Conservation (phyloP, 1,284 basidiomycete species). For the Marasmius fiardii region DNA sequence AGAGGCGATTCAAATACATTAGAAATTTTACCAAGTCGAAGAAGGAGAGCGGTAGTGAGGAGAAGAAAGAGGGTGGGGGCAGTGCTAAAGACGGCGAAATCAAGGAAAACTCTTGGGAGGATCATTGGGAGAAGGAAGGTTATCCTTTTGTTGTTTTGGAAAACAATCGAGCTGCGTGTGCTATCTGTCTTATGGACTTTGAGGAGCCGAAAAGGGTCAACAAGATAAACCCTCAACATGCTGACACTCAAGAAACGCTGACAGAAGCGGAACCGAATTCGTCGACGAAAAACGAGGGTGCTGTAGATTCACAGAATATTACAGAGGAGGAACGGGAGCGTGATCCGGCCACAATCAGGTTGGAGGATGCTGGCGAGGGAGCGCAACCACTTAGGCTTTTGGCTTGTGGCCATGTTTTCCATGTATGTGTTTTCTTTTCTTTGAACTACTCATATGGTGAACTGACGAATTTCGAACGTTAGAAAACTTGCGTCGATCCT, state of each 20-base stretch:
- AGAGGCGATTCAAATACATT: conserved; percentile 52
- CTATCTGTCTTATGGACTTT: conserved; percentile 80
- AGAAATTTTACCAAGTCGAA: conserved; percentile 25
- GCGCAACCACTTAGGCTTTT: conserved; percentile 71
- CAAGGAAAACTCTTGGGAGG: conserved; percentile 49
- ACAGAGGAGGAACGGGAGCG: conserved; percentile 36
- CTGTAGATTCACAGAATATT: conserved; percentile 23
- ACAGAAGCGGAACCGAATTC: neutral
- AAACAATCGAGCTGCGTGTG: conserved; percentile 76
- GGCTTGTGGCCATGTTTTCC: conserved; percentile 78
- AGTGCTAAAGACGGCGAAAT: conserved; percentile 21
- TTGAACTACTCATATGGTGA: conserved; percentile 1
- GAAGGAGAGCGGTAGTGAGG: conserved; percentile 19
- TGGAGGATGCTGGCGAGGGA: conserved; percentile 69
- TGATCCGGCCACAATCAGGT: conserved; percentile 35
- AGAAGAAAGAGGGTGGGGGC: conserved; percentile 24
- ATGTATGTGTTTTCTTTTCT: conserved; percentile 46
- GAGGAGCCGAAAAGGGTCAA: conserved; percentile 54
- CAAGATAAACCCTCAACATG: conserved; percentile 6
- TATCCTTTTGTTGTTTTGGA: conserved; percentile 62
- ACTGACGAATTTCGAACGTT: conserved; percentile 10
- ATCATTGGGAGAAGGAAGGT: conserved; percentile 43
- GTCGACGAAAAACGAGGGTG: conserved; percentile 24
- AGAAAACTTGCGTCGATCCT: conserved; percentile 20
- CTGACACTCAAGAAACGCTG: conserved; percentile 9